Evolutionary conservation across 257 asterid genomes (phyloP), one percentile per base, ranked within the genome.

Genomic region (Thymus quinquecostatus): DNA sequence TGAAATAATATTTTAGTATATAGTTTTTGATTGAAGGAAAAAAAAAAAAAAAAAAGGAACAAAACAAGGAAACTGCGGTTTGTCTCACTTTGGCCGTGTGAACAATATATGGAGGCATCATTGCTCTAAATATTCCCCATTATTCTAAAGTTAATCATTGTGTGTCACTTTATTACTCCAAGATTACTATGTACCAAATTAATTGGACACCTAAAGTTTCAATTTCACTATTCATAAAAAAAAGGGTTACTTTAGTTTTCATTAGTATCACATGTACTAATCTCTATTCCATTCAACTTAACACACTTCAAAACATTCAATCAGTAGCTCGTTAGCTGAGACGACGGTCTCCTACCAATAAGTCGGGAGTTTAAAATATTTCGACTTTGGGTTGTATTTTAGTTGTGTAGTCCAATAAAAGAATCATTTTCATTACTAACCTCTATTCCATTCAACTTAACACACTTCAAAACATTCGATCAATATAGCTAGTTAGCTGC

Each of bases 31-130:
- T n/a, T 41, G 51, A 40, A 32, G 40, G 21, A 21, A 21, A 21
- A 66, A 53, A 32, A 51, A 66, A 53, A 32, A 51, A 66, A 53
- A 66, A 30, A 28, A 9, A 67, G 69, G 47, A 43, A 67, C 66
- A 75, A 41, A 67, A 21, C 59, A 75, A 60, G 30, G 36, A 62
- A 47, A 60, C 32, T 27, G 33, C 27, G 28, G 64, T 36, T 43
- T 75, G 71, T 68, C 71, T 14, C 34, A 59, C 8, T 60, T 60
- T 68, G 28, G 75, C 53, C 55, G 55, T 62, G 71, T 69, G 75
- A 75, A 69, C 67, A 54, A 43, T 36, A 7, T 68, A 34, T 69
- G 54, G 41, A 40, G 10, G 45, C 75, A 75, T 69, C 51, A 75
- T 68, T 68, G 36, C 54, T 61, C 49, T 21, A 21, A 45, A 33